A percentile compares a stretch with the other conserved stretches of the same genome.
phyloP scores from a whole-genome alignment of 768 basidiomycete genomes.

The Rhizopogon rudus region DNA sequence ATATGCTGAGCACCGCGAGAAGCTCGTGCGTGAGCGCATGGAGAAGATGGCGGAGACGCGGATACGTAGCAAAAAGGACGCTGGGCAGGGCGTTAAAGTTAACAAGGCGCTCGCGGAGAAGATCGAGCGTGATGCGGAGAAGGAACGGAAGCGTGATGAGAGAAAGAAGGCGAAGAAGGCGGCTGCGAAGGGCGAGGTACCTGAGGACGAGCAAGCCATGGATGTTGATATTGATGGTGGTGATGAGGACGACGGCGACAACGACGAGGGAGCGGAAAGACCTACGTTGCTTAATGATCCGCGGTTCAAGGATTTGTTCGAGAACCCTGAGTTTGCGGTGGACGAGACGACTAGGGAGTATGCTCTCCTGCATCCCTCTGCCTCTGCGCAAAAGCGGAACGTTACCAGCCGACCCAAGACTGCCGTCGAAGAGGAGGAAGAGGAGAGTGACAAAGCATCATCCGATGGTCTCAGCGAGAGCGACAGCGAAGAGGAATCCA shows the following conservation, averaged over 20 bases:
- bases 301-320: constrained; percentile 87
- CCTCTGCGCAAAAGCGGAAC: constrained; percentile 49
- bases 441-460: constrained; percentile 71
- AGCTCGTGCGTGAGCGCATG: constrained; percentile 81
- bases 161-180: constrained; percentile 44
- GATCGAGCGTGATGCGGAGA: constrained; percentile 63
- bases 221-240: constrained; percentile 22
- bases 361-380: constrained; percentile 89
- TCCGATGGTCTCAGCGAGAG: constrained; percentile 48
- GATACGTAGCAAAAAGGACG: constrained; percentile 75
- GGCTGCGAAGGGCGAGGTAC: constrained; percentile 26
- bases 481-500: constrained; percentile 39
- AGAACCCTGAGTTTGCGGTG: constrained; percentile 87
- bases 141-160: constrained; percentile 49
- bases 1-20: constrained; percentile 91
- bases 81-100: constrained; percentile 48
- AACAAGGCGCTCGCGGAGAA: constrained; percentile 87
- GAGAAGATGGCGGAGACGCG: constrained; percentile 91
- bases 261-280: constrained; percentile 24
- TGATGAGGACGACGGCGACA: constrained; percentile 8
- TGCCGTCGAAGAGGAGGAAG: constrained; percentile 85
- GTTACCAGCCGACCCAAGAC: constrained; percentile 48
- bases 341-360: constrained; percentile 87
- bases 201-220: constrained; percentile 23
- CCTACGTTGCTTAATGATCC: constrained; percentile 72